Percentiles rank a stretch among this genome's conserved stretches.
Conservation (phyloP, 208 protist genomes). For the Spongospora subterranea region DNA sequence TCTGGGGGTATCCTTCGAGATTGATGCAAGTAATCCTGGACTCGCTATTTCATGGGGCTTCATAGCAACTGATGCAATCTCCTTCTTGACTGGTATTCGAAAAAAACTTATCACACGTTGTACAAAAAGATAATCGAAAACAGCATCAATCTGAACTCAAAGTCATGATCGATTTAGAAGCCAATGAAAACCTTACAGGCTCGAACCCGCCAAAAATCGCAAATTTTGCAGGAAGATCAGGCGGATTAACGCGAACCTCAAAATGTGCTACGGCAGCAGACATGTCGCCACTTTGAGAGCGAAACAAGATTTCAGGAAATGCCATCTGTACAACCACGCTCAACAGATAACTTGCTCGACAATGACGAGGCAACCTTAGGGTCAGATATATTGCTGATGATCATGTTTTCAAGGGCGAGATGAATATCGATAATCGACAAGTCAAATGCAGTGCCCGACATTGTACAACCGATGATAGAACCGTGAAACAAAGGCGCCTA, state of each 20-base stretch:
- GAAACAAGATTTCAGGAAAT: slow-evolving; percentile 45
- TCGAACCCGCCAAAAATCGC: slow-evolving; percentile 3
- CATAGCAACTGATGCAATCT: not conserved
- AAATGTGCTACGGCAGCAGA: not conserved
- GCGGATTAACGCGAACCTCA: not conserved
- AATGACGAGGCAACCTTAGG: not conserved
- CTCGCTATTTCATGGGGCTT: not conserved
- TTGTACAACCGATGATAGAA: not conserved
- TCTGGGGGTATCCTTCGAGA: not conserved
- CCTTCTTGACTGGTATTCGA: no score
- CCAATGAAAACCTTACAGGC: not conserved
- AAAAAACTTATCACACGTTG: not conserved
- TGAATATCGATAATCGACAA: not conserved
- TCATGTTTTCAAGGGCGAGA: not conserved
- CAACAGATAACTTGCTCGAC: no score
- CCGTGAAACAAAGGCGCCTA: not conserved
- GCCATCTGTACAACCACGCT: not conserved
- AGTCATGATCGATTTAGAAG: not conserved
- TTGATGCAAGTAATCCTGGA: not conserved
- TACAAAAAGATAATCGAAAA: slow-evolving; percentile 22
- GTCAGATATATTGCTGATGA: not conserved
- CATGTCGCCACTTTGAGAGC: not conserved
- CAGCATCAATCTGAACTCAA: not conserved
- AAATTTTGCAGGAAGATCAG: not conserved
- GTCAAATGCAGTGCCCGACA: not conserved